Evolutionary conservation across 306 rosid species (phyloP).

Genomic region (Cicer judaicum): DNA sequence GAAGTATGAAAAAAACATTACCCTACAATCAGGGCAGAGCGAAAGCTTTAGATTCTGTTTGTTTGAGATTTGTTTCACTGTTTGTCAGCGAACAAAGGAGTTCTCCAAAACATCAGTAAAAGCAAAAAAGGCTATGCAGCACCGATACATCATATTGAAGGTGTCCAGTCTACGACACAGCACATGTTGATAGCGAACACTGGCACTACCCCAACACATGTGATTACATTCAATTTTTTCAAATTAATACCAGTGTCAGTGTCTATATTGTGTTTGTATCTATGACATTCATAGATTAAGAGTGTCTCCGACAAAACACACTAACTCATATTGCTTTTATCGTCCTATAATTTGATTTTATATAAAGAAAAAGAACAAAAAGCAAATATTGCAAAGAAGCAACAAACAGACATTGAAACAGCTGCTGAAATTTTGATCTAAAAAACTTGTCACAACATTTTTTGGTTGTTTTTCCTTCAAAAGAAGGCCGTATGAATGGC

Average conservation of each 20-base stretch:
- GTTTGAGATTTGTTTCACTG: not conserved
- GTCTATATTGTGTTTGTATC: no score
- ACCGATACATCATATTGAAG: no score
- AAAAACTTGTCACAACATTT: not conserved
- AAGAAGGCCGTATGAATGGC: not conserved
- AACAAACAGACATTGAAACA: not conserved
- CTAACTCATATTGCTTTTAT: not conserved
- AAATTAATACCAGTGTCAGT: no score
- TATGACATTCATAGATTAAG: no score
- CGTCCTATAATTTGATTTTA: constrained; percentile 2
- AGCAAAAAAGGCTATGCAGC: not conserved
- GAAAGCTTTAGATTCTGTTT: not conserved
- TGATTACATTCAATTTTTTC: no score
- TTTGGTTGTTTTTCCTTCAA: not conserved
- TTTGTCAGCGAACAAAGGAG: constrained; percentile 10
- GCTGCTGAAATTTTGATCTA: not conserved
- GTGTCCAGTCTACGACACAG: no score
- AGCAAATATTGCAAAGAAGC: constrained; percentile 7
- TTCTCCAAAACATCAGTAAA: constrained; percentile 25
- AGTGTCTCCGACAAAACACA: not conserved
- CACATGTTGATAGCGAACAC: no score
- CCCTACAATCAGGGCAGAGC: not conserved
- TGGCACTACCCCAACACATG: no score
- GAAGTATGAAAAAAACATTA: not conserved
- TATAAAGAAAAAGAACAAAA: not conserved